These are phyloP conservation scores for Wickerhamiella cacticola DNA, from an alignment of 805 yeast species.

Conservation along the genomic window DNA sequence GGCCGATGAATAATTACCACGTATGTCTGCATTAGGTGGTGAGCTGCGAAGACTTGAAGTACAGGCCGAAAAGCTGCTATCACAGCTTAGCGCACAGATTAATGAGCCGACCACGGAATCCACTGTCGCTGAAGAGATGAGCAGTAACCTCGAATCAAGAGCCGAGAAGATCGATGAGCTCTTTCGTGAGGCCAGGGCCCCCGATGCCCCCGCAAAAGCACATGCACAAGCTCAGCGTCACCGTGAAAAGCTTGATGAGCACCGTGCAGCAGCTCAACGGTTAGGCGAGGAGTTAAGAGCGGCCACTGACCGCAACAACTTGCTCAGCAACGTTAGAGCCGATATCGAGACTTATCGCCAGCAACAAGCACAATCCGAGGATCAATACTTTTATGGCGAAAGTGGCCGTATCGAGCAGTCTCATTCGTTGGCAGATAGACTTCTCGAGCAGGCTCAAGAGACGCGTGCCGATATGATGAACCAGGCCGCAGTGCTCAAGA, in stretches of 20 bases:
- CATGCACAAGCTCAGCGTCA: slow-evolving; percentile 75
- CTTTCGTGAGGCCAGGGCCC: slow-evolving; percentile 29
- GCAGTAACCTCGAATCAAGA: slow-evolving; percentile 37
- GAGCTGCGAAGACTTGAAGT: slow-evolving; percentile 43
- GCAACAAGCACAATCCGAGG: slow-evolving; percentile 33
- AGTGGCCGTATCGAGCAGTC: slow-evolving; percentile 59
- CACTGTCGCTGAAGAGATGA: slow-evolving; percentile 37
- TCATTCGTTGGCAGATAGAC: slow-evolving; percentile 62
- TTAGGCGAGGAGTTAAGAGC: slow-evolving; percentile 49
- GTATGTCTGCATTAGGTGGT: background rate
- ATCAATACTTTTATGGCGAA: slow-evolving; percentile 71
- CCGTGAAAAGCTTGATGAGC: slow-evolving; percentile 61
- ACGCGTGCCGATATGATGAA: slow-evolving; percentile 73
- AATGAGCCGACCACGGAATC: slow-evolving; percentile 43
- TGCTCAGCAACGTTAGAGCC: slow-evolving; percentile 61
- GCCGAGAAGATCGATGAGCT: slow-evolving; percentile 23
- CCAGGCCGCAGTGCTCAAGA: slow-evolving; percentile 54
- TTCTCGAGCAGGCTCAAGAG: slow-evolving; percentile 74
- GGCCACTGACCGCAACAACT: slow-evolving; percentile 64
- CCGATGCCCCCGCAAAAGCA: slow-evolving; percentile 55
- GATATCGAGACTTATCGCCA: slow-evolving; percentile 64
- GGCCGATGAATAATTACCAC: background rate
- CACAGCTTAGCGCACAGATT: slow-evolving; percentile 44
- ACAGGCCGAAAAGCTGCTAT: slow-evolving; percentile 45
- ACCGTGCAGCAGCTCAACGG: slow-evolving; percentile 48